A percentile compares a stretch with the other conserved stretches of the same genome.
Evolutionary conservation across 768 basidiomycete genomes (phyloP).

Genomic region (Russula emetica): DNA sequence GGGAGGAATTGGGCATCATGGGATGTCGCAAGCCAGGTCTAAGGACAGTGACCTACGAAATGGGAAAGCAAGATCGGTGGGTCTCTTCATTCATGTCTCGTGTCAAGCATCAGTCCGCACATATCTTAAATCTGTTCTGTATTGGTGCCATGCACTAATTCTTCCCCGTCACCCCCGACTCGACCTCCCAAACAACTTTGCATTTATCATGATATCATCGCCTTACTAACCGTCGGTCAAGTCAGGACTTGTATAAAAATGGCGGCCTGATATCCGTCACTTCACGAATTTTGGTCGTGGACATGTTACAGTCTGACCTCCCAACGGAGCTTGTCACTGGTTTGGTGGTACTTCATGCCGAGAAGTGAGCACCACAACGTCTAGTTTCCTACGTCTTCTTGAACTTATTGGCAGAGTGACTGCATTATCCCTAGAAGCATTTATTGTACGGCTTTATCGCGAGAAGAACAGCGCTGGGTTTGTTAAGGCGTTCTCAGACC

Average conservation of each 20-base stretch:
- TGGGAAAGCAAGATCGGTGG: constrained; percentile 71
- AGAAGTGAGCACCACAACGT: constrained; percentile 51
- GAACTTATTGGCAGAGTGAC: constrained; percentile 55
- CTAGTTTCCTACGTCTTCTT: background rate
- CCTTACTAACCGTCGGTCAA: constrained; percentile 18
- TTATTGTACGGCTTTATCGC: constrained; percentile 86
- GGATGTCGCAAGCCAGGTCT: constrained; percentile 86
- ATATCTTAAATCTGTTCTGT: background rate
- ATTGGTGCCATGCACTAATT: background rate
- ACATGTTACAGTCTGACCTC: constrained; percentile 84
- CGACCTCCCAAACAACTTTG: background rate
- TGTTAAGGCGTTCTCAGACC: constrained; percentile 94
- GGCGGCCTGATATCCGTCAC: constrained; percentile 92
- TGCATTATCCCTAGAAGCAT: constrained; percentile 80
- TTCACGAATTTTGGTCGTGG: constrained; percentile 89
- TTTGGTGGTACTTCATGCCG: constrained; percentile 85
- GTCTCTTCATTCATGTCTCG: constrained; percentile 29
- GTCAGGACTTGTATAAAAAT: constrained; percentile 78
- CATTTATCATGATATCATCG: background rate
- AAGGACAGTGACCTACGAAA: constrained; percentile 78
- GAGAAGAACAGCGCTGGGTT: constrained; percentile 89
- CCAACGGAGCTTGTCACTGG: constrained; percentile 86
- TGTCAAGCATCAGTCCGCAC: background rate
- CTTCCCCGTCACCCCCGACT: background rate
- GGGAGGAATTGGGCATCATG: constrained; percentile 89